A percentile compares a stretch with the other conserved stretches of the same genome.
Conservation (phyloP, 2,329 filamentous ascomycete genomes). For the Tolypocladium ophioglossoides region DNA sequence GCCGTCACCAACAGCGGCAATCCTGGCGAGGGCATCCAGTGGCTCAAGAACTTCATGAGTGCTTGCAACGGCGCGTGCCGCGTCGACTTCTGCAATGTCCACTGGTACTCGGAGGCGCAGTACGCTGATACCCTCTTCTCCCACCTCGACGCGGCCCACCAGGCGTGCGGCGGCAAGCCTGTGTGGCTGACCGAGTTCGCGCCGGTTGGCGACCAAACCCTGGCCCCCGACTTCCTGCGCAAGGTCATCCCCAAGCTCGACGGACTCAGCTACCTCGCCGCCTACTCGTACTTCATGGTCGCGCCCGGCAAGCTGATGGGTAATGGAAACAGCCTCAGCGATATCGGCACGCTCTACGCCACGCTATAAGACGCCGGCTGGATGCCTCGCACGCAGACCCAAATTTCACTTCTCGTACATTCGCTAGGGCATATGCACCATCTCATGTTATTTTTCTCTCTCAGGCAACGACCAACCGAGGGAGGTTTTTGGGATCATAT, state of each 20-base stretch:
- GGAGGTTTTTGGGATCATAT: neutral
- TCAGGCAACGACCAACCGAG: neutral
- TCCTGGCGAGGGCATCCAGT: conserved; percentile 40
- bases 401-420: conserved; percentile 25
- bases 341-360: conserved; percentile 39
- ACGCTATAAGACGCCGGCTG: conserved; percentile 15
- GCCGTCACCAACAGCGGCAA: conserved; percentile 50
- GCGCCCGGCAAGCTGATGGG: conserved; percentile 3
- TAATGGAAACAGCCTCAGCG: conserved; percentile 29
- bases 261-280: conserved; percentile 37
- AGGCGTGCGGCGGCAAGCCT: conserved; percentile 35
- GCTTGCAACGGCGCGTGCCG: conserved; percentile 40
- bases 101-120: conserved; percentile 49
- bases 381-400: neutral
- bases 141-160: conserved; percentile 38
- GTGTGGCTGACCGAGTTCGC: conserved; percentile 59
- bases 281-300: conserved; percentile 49
- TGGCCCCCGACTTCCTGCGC: conserved; percentile 37
- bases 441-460: neutral
- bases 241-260: conserved; percentile 38
- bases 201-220: conserved; percentile 31
- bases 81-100: conserved; percentile 50
- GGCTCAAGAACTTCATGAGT: conserved; percentile 41
- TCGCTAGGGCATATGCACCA: conserved; percentile 20
- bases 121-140: conserved; percentile 40